Base-by-base conservation (phyloP, 345 rosid genomes). In the Psidium guajava region DNA sequence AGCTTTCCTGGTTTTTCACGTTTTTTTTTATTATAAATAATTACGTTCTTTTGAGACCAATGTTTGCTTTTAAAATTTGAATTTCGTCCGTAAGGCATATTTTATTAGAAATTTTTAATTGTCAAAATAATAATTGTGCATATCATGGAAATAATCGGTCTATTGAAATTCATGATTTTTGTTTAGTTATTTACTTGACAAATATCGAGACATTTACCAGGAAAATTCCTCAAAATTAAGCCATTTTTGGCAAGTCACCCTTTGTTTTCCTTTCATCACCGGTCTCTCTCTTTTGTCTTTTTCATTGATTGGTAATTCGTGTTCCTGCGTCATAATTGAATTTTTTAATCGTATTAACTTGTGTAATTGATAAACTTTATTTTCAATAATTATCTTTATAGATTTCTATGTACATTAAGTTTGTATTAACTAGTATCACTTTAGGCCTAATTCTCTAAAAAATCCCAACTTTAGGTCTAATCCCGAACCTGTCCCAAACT, bases 11-110 rank as follows among this genome's bases (percentile, higher is more conserved):
- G 47, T 2, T 69, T 69, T 69, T 69, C 24, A 32, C 52, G 13
- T 11, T 11, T 50, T 50, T n/a, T 32, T 18, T 64, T 69, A 7
- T 8, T 0, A 69, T 69, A 69, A 36, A 69, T 16, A 4, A 69
- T 36, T 8, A 4, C 10, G 6, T 69, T 18, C 47, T 69, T 4
- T 69, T 0, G 25, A 64, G 22, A 36, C 40, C 25, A 0, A 32
- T 0, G 24, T 0, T 8, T 18, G 24, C 11, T 36, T 36, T 54
- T 7, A 54, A 20, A 54, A 54, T 21, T 69, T 69, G 47, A 6
- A 69, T 11, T 32, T 69, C 77, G 18, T 24, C 36, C 18, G 6
- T 4, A 18, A 32, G 36, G 24, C 25, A 69, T 69, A 18, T 69
- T 0, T 69, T 16, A 69, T 69, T 69, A 32, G 20, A 15, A 3